Conservation (phyloP, 1,139 yeast species). For the Pichia sp. region DNA sequence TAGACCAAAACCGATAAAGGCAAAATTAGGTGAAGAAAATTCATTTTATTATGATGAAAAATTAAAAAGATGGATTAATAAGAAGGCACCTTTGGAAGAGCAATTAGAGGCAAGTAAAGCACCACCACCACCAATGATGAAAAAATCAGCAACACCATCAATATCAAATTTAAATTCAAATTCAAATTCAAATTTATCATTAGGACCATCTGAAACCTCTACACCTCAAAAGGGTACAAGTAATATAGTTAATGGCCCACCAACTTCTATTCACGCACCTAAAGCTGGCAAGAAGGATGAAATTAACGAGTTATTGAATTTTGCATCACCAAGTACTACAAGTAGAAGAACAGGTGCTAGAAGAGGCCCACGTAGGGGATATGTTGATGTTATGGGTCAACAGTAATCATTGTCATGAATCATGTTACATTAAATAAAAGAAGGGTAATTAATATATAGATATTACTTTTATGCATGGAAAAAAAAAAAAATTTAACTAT, state of each 20-base stretch:
- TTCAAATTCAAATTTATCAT: background rate
- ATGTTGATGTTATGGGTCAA: constrained; percentile 62
- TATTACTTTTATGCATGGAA: too few relatives aligned
- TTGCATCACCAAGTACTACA: constrained; percentile 37
- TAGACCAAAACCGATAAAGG: constrained; percentile 70
- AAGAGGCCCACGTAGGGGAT: constrained; percentile 66
- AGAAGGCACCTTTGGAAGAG: constrained; percentile 66
- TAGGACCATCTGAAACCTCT: constrained; percentile 7
- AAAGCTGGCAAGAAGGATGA: constrained; percentile 25
- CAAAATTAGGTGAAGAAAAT: constrained; percentile 79
- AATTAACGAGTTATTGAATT: constrained; percentile 62
- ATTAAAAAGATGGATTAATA: constrained; percentile 81
- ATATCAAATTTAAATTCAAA: background rate
- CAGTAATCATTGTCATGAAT: background rate
- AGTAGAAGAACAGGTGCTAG: constrained; percentile 50
- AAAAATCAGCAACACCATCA: constrained; percentile 7
- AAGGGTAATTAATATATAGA: too few relatives aligned
- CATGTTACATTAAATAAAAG: background rate
- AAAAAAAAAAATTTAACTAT: too few relatives aligned
- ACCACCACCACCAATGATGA: constrained; percentile 23
- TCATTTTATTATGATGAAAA: constrained; percentile 76
- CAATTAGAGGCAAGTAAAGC: constrained; percentile 30
- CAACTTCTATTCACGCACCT: background rate
- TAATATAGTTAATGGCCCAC: constrained; percentile 16
- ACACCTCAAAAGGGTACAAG: constrained; percentile 21